Conservation (phyloP, 441 rosid genomes). For the Syzygium malaccense region DNA sequence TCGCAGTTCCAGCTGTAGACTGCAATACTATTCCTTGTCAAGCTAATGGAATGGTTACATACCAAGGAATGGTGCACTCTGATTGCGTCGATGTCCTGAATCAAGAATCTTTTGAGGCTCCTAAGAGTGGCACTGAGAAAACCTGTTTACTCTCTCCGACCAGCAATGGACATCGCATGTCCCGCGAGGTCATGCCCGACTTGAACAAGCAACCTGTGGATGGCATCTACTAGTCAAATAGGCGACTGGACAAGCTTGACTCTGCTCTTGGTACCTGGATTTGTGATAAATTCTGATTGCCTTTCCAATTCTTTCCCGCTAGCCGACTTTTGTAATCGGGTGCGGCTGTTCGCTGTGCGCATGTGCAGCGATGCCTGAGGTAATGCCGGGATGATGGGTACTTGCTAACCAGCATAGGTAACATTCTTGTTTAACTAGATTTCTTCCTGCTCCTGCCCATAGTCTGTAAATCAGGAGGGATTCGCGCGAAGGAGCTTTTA, state of each 20-base stretch:
- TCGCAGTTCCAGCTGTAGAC: not conserved
- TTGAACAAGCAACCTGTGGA: not conserved
- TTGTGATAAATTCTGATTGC: not conserved
- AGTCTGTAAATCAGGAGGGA: not conserved
- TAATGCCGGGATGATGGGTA: not conserved
- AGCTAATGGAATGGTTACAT: conserved; percentile 1
- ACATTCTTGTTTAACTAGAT: not conserved
- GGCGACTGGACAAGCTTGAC: not conserved
- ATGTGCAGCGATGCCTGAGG: not conserved
- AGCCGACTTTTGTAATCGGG: not conserved
- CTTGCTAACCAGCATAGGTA: not conserved
- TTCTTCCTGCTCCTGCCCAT: not conserved
- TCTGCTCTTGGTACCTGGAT: not conserved
- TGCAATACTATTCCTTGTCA: not conserved
- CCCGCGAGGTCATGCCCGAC: not conserved
- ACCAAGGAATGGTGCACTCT: not conserved
- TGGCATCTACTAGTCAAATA: not conserved
- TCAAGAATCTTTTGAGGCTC: not conserved
- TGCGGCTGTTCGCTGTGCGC: not conserved
- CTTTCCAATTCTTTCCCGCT: not conserved
- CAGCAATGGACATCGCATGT: not conserved
- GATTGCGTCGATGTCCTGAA: not conserved
- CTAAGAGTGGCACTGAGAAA: not conserved
- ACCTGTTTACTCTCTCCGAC: not conserved
- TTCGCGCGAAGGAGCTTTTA: not conserved